A percentile compares a stretch with the other conserved stretches of the same genome.
These are phyloP conservation scores for Chloranthus sessilifolius DNA, from an alignment of 164 flowering plant genomes.

Conservation along the genomic window DNA sequence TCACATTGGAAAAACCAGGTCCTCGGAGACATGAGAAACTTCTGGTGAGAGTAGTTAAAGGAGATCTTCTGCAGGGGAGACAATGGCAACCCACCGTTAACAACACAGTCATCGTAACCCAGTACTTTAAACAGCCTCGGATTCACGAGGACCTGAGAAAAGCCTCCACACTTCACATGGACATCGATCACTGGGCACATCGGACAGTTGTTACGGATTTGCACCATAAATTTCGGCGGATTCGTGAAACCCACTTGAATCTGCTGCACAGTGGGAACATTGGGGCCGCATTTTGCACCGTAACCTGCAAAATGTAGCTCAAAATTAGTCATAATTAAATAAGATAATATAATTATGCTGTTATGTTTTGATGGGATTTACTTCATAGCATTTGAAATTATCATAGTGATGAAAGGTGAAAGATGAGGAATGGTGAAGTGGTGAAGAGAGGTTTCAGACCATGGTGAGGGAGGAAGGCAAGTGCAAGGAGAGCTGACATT, in stretches of 20 bases:
- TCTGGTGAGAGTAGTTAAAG: constrained; percentile 39
- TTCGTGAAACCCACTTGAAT: constrained; percentile 30
- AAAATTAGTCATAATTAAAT: not conserved
- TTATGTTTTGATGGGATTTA: not conserved
- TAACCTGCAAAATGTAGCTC: constrained; percentile 19
- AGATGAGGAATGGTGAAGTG: not conserved
- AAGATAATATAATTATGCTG: not conserved
- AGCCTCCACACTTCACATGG: constrained; percentile 41
- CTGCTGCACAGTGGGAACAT: constrained; percentile 34
- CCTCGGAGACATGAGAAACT: constrained; percentile 25
- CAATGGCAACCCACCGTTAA: constrained; percentile 41
- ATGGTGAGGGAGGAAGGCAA: constrained; percentile 16
- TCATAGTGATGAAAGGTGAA: not conserved
- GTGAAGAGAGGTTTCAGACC: constrained; percentile 19
- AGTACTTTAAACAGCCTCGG: constrained; percentile 41
- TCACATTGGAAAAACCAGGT: constrained; percentile 46
- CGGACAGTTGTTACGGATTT: constrained; percentile 38
- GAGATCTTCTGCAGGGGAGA: constrained; percentile 35
- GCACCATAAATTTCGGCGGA: constrained; percentile 35
- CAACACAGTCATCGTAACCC: constrained; percentile 32
- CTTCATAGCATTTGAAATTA: not conserved
- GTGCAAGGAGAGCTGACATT: constrained; percentile 15
- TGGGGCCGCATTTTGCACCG: constrained; percentile 23
- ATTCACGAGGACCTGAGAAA: constrained; percentile 34
- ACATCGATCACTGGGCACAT: constrained; percentile 48